Percentiles rank a stretch among this genome's conserved stretches.
Evolutionary conservation across 2,329 filamentous ascomycete species (phyloP).

Genomic region (Thyridium curvatum): DNA sequence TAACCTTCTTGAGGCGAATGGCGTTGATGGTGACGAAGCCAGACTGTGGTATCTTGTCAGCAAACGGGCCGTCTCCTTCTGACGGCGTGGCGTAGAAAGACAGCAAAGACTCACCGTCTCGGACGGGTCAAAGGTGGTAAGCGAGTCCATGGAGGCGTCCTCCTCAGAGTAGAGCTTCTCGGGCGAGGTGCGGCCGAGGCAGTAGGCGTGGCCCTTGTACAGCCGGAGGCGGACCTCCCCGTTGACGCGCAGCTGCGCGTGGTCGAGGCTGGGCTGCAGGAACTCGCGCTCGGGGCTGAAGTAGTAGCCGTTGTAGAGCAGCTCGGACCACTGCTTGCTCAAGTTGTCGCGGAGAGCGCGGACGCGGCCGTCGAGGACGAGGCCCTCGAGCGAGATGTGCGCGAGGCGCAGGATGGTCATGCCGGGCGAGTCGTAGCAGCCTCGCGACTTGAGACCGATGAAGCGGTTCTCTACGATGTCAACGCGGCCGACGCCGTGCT

Average conservation of each 20-base stretch:
- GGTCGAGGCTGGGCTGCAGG: slow-evolving; percentile 33
- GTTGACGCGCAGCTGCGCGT: slow-evolving; percentile 43
- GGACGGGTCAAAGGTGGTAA: slow-evolving; percentile 32
- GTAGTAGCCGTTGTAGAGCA: slow-evolving; percentile 34
- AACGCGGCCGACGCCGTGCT: slow-evolving; percentile 70
- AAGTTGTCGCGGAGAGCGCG: slow-evolving; percentile 54
- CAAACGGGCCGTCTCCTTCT: not conserved
- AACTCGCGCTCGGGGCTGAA: slow-evolving; percentile 51
- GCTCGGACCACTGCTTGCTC: slow-evolving; percentile 21
- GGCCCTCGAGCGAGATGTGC: slow-evolving; percentile 39
- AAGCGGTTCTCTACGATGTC: slow-evolving; percentile 76
- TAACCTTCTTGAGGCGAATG: slow-evolving; percentile 51
- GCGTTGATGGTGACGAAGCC: slow-evolving; percentile 64
- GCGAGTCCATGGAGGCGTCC: slow-evolving; percentile 43
- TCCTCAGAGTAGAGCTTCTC: slow-evolving; percentile 45
- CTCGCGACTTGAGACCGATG: slow-evolving; percentile 70
- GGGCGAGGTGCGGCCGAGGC: slow-evolving; percentile 36
- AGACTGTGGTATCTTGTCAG: slow-evolving; percentile 4
- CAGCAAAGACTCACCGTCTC: slow-evolving; percentile 23
- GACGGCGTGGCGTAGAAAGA: not conserved
- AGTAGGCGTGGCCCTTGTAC: slow-evolving; percentile 36
- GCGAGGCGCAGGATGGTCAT: slow-evolving; percentile 33
- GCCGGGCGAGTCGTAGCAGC: slow-evolving; percentile 69
- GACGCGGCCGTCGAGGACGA: slow-evolving; percentile 51
- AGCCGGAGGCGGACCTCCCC: slow-evolving; percentile 29